These are phyloP conservation scores for Tilletia horrida DNA, from an alignment of 1,284 basidiomycete species.

Conservation along the genomic window DNA sequence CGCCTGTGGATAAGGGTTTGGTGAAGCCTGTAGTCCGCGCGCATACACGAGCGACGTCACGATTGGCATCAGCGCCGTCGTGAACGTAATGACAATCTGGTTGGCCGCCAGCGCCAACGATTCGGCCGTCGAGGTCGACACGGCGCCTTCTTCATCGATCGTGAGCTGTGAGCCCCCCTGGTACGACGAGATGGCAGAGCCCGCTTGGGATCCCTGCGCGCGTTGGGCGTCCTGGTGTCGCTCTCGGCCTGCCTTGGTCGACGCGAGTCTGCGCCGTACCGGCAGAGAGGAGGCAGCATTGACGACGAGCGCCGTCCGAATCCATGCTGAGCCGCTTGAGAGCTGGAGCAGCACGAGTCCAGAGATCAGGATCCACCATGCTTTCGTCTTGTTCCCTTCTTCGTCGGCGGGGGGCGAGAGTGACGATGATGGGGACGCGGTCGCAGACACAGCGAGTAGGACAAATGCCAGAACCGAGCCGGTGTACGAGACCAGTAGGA, in stretches of 20 bases:
- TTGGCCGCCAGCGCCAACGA: conserved; percentile 41
- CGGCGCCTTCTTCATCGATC: background rate
- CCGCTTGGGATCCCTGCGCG: no score
- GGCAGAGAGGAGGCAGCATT: conserved; percentile 31
- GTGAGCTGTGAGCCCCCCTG: no score
- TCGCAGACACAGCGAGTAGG: conserved; percentile 15
- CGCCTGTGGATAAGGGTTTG: conserved; percentile 25
- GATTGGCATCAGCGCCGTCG: conserved; percentile 39
- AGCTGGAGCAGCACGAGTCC: conserved; percentile 38
- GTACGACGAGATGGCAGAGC: no score
- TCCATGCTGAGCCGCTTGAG: conserved; percentile 36
- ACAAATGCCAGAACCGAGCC: conserved; percentile 19
- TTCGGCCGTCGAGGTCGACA: conserved; percentile 22
- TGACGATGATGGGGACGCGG: conserved; percentile 12
- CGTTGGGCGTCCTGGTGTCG: no score
- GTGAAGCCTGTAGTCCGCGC: conserved; percentile 26
- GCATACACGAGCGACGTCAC: conserved; percentile 41
- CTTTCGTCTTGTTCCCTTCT: conserved; percentile 17
- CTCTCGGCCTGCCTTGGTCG: no score
- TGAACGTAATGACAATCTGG: conserved; percentile 42
- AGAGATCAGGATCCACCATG: conserved; percentile 36
- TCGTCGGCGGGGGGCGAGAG: conserved; percentile 19
- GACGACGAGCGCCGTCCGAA: conserved; percentile 42
- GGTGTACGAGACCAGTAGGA: conserved; percentile 12
- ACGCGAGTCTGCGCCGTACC: background rate